Percentiles rank a stretch among this genome's conserved stretches.
Conservation (phyloP, 2,329 filamentous ascomycete genomes). For the Phialophora chinensis region DNA sequence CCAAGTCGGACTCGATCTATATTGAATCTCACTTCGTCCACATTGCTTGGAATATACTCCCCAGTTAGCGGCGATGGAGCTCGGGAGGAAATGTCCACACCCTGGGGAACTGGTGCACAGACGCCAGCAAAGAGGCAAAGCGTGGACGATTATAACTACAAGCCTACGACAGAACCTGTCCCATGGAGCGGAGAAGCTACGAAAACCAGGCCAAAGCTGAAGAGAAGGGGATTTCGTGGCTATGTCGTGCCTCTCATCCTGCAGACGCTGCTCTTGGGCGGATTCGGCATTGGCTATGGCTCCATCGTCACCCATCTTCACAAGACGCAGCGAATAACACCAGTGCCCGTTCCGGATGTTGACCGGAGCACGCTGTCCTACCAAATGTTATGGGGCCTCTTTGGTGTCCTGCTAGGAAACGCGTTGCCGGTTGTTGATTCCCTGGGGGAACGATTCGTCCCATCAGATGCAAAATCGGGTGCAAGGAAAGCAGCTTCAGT, state of each 20-base stretch:
- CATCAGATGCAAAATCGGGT: conserved; percentile 42
- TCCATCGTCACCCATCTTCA: conserved; percentile 80
- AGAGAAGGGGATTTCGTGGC: conserved; percentile 49
- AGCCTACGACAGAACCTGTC: conserved; percentile 38
- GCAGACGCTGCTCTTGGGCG: conserved; percentile 71
- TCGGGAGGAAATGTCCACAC: conserved; percentile 67
- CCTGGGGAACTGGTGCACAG: conserved; percentile 78
- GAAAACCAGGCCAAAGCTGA: conserved; percentile 38
- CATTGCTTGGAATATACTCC: conserved; percentile 89
- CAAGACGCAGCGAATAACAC: conserved; percentile 67
- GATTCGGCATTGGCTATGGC: conserved; percentile 82
- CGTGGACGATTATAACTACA: conserved; percentile 51
- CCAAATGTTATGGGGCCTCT: conserved; percentile 78
- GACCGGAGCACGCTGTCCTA: conserved; percentile 68
- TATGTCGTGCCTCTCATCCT: conserved; percentile 61
- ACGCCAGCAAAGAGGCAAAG: conserved; percentile 62
- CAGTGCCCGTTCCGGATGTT: conserved; percentile 65
- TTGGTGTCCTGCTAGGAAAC: conserved; percentile 77
- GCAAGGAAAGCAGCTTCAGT: conserved; percentile 30
- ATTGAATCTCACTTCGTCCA: conserved; percentile 85
- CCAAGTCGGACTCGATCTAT: conserved; percentile 76
- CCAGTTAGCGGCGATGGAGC: conserved; percentile 64
- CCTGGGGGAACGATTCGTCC: conserved; percentile 67
- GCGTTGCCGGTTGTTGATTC: conserved; percentile 84
- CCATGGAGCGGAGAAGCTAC: conserved; percentile 27